Conservation (phyloP, 2,329 filamentous ascomycete species). For the Penicillium sp. region DNA sequence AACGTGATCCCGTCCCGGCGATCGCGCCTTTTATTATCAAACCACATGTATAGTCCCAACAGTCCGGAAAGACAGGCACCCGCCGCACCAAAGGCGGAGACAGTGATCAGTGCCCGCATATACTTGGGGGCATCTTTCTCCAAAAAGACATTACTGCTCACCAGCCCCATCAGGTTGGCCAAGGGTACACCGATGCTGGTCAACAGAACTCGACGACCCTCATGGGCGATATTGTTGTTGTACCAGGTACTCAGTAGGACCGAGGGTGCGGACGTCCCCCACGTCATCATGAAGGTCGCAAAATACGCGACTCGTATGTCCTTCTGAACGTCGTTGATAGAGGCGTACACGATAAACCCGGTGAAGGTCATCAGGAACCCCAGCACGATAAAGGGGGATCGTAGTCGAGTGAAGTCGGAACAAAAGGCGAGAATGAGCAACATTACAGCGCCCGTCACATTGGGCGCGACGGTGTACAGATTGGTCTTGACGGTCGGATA, state of each 20-base stretch:
- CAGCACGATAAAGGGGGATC: conserved; percentile 68
- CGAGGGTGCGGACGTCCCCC: conserved; percentile 68
- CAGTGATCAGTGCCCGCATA: conserved; percentile 59
- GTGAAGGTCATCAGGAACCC: conserved; percentile 69
- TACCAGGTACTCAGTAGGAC: conserved; percentile 65
- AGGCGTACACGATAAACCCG: conserved; percentile 72
- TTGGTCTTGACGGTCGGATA: conserved; percentile 62
- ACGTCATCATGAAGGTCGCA: conserved; percentile 76
- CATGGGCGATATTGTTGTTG: conserved; percentile 77
- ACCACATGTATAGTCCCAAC: conserved; percentile 59
- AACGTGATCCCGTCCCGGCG: conserved; percentile 50
- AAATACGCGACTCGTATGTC: conserved; percentile 66
- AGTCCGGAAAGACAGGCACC: conserved; percentile 51
- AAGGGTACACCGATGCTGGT: conserved; percentile 68
- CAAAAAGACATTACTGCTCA: conserved; percentile 63
- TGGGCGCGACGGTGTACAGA: conserved; percentile 74
- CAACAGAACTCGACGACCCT: conserved; percentile 63
- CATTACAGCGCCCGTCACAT: conserved; percentile 66
- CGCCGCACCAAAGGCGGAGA: conserved; percentile 45
- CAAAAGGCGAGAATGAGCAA: conserved; percentile 66
- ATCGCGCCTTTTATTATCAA: conserved; percentile 60
- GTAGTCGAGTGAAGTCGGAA: conserved; percentile 60
- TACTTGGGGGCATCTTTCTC: conserved; percentile 61
- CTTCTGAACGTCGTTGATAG: conserved; percentile 57
- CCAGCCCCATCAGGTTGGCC: conserved; percentile 70